These are phyloP conservation scores for Lablab purpureus DNA, from an alignment of 306 rosid species.

Conservation along the genomic window DNA sequence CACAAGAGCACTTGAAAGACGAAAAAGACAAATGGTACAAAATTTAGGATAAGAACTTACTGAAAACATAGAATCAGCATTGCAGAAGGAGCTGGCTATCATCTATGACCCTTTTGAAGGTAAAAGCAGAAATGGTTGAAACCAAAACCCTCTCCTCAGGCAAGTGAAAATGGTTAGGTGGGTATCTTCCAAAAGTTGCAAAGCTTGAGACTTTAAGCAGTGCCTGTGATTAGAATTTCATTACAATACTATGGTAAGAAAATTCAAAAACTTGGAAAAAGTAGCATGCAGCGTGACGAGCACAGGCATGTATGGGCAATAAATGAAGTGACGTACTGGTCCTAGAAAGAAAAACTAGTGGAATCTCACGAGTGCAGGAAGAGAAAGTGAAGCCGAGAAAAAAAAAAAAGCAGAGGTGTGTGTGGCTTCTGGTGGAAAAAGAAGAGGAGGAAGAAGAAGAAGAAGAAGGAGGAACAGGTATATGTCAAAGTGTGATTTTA, in stretches of 20 bases:
- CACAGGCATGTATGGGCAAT: neutral
- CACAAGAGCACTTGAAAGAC: neutral
- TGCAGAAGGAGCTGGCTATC: conserved; percentile 79
- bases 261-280: conserved; percentile 25
- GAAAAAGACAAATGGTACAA: neutral
- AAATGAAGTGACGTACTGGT: neutral
- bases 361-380: conserved; percentile 34
- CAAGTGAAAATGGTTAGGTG: conserved; percentile 40
- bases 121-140: conserved; percentile 30
- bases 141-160: conserved; percentile 8
- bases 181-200: conserved; percentile 36
- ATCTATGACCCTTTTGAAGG: conserved; percentile 47
- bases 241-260: conserved; percentile 34
- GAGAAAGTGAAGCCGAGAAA: neutral
- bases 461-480: conserved; percentile 19
- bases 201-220: conserved; percentile 43
- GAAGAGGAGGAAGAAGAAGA: neutral
- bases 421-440: neutral
- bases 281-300: conserved; percentile 4
- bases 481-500: conserved; percentile 53
- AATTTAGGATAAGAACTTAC: conserved; percentile 56
- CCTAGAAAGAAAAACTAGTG: conserved; percentile 11
- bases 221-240: conserved; percentile 38
- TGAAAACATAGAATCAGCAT: conserved; percentile 76
- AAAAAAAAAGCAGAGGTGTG: neutral